Evolutionary conservation across 1,284 basidiomycete genomes (phyloP).

Genomic region (Marasmius sp.): DNA sequence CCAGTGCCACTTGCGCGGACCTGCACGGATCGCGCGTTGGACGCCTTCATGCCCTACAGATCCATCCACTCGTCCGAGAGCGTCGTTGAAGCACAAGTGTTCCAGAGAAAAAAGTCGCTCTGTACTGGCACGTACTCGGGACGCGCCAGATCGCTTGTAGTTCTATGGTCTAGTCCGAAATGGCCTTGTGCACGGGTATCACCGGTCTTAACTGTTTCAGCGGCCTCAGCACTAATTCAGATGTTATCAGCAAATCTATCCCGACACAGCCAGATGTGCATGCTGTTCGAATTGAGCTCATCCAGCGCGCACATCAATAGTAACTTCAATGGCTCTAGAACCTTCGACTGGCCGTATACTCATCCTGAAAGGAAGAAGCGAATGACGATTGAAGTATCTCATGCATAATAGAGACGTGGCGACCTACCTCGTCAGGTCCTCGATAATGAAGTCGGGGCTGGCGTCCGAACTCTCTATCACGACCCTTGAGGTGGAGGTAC

Average conservation of each 20-base stretch:
- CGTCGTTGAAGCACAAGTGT: no score
- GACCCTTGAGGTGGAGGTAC: slow-evolving; percentile 72
- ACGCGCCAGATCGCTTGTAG: no score
- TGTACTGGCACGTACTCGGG: no score
- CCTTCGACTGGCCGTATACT: slow-evolving; percentile 29
- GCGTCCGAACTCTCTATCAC: slow-evolving; percentile 46
- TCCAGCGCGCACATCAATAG: slow-evolving; percentile 23
- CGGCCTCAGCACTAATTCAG: neutral
- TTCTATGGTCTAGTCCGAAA: no score
- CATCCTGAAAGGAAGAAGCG: slow-evolving; percentile 29
- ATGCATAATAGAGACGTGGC: neutral
- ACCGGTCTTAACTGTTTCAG: no score
- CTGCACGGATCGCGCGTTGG: no score
- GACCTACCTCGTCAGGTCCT: slow-evolving; percentile 51
- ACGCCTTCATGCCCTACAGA: no score
- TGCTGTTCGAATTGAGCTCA: neutral
- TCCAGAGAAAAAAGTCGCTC: no score
- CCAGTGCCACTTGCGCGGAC: no score
- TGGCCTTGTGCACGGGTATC: no score
- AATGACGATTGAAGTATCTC: neutral
- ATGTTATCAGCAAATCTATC: neutral
- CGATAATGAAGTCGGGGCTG: slow-evolving; percentile 53
- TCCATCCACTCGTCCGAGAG: no score
- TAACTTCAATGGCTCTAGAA: slow-evolving; percentile 34
- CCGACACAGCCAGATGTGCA: neutral